A percentile compares a stretch with the other conserved stretches of the same genome.
Conservation (phyloP, 2,329 filamentous ascomycete genomes). For the Talaromyces sp. region DNA sequence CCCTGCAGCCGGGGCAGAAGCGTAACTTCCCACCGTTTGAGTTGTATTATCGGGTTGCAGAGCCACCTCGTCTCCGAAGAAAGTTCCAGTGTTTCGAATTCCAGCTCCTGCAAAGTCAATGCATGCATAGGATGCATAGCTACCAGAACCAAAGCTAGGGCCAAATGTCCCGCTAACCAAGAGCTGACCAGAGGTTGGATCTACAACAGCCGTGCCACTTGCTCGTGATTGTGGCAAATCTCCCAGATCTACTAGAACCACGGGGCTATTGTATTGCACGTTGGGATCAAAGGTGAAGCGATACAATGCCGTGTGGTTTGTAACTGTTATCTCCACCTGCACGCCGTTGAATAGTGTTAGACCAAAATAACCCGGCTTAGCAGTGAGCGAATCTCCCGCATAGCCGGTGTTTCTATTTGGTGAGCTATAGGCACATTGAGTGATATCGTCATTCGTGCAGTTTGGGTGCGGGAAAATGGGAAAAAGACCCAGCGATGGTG, state of each 20-base stretch:
- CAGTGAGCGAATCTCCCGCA: conserved; percentile 48
- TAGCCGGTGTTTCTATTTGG: conserved; percentile 47
- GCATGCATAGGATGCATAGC: conserved; percentile 60
- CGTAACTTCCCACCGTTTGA: conserved; percentile 49
- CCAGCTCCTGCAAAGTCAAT: conserved; percentile 60
- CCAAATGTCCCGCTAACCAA: conserved; percentile 59
- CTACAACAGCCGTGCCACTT: conserved; percentile 54
- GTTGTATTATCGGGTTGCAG: conserved; percentile 44
- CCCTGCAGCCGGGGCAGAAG: conserved; percentile 53
- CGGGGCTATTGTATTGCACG: conserved; percentile 29
- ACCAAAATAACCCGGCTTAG: conserved; percentile 62
- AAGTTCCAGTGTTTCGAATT: conserved; percentile 59
- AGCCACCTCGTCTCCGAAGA: conserved; percentile 53
- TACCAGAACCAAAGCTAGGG: conserved; percentile 62
- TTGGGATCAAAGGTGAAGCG: conserved; percentile 57
- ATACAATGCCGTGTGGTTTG: conserved; percentile 63
- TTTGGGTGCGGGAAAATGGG: conserved; percentile 63
- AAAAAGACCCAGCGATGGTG: conserved; percentile 67
- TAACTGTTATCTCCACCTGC: conserved; percentile 62
- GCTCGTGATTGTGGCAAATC: conserved; percentile 60
- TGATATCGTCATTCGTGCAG: conserved; percentile 58
- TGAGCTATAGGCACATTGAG: conserved; percentile 59
- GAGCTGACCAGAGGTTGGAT: conserved; percentile 55
- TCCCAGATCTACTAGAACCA: conserved; percentile 62
- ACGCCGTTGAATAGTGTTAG: conserved; percentile 57